Conservation (phyloP, 2,329 filamentous ascomycete species). For the Pseudogymnoascus sp. region DNA sequence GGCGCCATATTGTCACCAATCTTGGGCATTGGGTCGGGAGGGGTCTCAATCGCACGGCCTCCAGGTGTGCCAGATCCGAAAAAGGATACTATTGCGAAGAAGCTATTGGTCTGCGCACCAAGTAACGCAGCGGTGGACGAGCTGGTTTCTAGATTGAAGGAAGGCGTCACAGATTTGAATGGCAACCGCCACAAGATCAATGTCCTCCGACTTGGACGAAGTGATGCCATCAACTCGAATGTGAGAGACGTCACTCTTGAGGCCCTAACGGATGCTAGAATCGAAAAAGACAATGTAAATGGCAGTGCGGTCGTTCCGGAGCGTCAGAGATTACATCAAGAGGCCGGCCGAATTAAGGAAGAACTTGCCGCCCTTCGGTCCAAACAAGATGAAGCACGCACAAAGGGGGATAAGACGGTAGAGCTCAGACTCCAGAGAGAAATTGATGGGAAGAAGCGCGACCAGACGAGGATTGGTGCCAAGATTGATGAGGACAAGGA, state of each 20-base stretch:
- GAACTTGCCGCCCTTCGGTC: conserved; percentile 63
- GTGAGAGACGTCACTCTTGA: conserved; percentile 91
- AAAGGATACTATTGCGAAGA: conserved; percentile 49
- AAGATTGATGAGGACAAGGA: conserved; percentile 84
- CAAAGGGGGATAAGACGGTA: conserved; percentile 38
- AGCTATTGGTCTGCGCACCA: conserved; percentile 91
- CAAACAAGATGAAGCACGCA: conserved; percentile 59
- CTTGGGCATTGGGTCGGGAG: conserved; percentile 32
- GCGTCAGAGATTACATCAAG: conserved; percentile 51
- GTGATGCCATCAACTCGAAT: conserved; percentile 81
- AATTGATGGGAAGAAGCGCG: conserved; percentile 68
- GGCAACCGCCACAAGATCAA: conserved; percentile 70
- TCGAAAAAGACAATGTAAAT: conserved; percentile 52
- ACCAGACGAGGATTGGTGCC: conserved; percentile 66
- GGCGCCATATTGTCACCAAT: conserved; percentile 69
- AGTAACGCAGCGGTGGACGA: conserved; percentile 98
- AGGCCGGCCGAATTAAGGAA: conserved; percentile 64
- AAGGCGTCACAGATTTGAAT: conserved; percentile 68
- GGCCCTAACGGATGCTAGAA: conserved; percentile 70
- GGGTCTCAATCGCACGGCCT: conserved; percentile 37
- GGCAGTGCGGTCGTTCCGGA: conserved; percentile 44
- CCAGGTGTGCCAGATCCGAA: conserved; percentile 26
- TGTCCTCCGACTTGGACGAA: conserved; percentile 81
- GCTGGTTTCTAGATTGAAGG: conserved; percentile 83
- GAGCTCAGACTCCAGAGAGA: conserved; percentile 59